These are phyloP conservation scores for Penicillium sp. DNA, from an alignment of 2,329 filamentous ascomycete species.

Conservation along the genomic window DNA sequence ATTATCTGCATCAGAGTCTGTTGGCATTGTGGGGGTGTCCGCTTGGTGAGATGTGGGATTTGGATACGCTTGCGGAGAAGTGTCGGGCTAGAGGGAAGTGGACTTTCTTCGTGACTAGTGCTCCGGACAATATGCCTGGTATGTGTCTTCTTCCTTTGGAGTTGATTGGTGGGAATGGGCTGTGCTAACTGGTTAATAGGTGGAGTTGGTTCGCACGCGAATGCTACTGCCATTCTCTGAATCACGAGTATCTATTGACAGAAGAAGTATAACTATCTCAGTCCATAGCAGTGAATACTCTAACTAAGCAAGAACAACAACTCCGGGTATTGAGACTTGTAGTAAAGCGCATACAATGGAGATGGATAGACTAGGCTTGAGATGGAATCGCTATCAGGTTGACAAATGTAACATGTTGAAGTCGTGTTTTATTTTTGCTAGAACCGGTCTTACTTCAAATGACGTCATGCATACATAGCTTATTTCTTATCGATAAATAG, in stretches of 20 bases:
- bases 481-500: neutral
- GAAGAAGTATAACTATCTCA: no score
- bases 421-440: no score
- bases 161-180: neutral
- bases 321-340: no score
- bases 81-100: slow-evolving; percentile 39
- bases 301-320: no score
- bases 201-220: slow-evolving; percentile 34
- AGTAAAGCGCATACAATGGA: no score
- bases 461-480: neutral
- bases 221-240: slow-evolving; percentile 35
- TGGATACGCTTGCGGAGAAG: slow-evolving; percentile 36
- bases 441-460: neutral
- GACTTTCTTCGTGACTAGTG: slow-evolving; percentile 44
- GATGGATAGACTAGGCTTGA: no score
- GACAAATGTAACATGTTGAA: no score
- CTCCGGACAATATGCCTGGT: slow-evolving; percentile 42
- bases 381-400: no score
- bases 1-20: slow-evolving; percentile 42
- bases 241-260: no score
- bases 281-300: no score
- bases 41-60: slow-evolving; percentile 46
- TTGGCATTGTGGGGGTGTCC: slow-evolving; percentile 46
- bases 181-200: slow-evolving; percentile 18
- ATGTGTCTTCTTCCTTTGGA: slow-evolving; percentile 14